phyloP scores from a whole-genome alignment of 805 yeast species.

The Millerozyma acaciae region DNA sequence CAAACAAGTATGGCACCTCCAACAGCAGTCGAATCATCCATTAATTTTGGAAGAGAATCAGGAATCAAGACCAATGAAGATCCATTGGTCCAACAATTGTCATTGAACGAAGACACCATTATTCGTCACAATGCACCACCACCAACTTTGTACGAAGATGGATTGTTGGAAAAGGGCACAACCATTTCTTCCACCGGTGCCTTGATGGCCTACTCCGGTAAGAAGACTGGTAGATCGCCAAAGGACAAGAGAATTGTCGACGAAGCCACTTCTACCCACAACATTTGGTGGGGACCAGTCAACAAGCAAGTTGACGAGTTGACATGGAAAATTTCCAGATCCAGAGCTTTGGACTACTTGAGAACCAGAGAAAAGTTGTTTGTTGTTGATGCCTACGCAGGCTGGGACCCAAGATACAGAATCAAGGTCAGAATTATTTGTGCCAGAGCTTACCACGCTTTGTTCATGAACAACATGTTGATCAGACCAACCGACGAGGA shows the following conservation, averaged over 20 bases:
- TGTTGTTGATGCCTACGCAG: constrained; percentile 95
- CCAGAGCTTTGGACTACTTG: constrained; percentile 94
- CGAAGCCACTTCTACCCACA: constrained; percentile 76
- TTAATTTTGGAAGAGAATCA: constrained; percentile 39
- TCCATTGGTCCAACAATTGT: constrained; percentile 39
- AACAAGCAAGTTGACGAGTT: constrained; percentile 90
- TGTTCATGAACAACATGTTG: constrained; percentile 97
- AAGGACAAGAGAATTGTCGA: constrained; percentile 97
- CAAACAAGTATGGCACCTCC: constrained; percentile 45
- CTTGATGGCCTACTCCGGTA: constrained; percentile 90
- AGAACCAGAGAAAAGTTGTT: constrained; percentile 93
- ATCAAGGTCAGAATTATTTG: constrained; percentile 93
- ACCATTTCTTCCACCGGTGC: constrained; percentile 93
- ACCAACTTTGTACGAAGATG: constrained; percentile 92
- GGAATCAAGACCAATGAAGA: constrained; percentile 37
- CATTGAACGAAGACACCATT: constrained; percentile 55
- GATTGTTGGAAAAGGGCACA: constrained; percentile 82
- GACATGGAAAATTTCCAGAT: constrained; percentile 93
- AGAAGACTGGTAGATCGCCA: constrained; percentile 97
- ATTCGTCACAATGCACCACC: constrained; percentile 91
- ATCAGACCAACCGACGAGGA: constrained; percentile 93
- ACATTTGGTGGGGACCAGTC: constrained; percentile 99
- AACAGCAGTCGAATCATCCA: constrained; percentile 42
- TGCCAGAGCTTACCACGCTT: constrained; percentile 97
- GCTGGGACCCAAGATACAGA: constrained; percentile 98